These are phyloP conservation scores for Calonectria fujianensis DNA, from an alignment of 2,329 filamentous ascomycete genomes.

Conservation along the genomic window DNA sequence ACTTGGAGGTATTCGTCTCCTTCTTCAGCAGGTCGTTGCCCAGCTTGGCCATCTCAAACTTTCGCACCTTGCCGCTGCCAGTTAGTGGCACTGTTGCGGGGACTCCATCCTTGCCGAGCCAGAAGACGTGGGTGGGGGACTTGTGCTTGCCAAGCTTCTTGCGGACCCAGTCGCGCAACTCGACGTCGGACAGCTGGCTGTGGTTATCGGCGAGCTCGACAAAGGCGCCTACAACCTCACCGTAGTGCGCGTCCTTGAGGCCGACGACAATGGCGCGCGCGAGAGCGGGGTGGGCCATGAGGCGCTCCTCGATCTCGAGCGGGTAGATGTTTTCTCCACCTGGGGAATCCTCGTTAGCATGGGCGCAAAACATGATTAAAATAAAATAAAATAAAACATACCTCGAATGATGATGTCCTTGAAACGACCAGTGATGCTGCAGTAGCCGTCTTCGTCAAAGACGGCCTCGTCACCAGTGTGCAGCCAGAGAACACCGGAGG, in stretches of 20 bases:
- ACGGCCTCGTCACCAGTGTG: slow-evolving; percentile 83
- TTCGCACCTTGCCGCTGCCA: slow-evolving; percentile 83
- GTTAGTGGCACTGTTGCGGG: slow-evolving; percentile 76
- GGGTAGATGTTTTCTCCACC: slow-evolving; percentile 85
- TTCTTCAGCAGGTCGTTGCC: slow-evolving; percentile 73
- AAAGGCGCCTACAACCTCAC: slow-evolving; percentile 83
- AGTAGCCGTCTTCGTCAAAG: slow-evolving; percentile 81
- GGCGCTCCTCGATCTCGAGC: slow-evolving; percentile 83
- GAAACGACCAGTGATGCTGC: slow-evolving; percentile 83
- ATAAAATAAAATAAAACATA: slow-evolving; percentile 50
- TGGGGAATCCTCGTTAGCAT: slow-evolving; percentile 54
- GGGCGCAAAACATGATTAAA: slow-evolving; percentile 25
- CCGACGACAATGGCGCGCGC: slow-evolving; percentile 81
- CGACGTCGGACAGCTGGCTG: slow-evolving; percentile 67
- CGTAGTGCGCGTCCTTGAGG: slow-evolving; percentile 81
- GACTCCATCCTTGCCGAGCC: slow-evolving; percentile 79
- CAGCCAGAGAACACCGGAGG: slow-evolving; percentile 75
- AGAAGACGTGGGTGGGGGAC: slow-evolving; percentile 84
- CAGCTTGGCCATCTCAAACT: slow-evolving; percentile 77
- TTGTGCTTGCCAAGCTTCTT: slow-evolving; percentile 79
- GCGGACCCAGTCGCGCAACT: slow-evolving; percentile 78
- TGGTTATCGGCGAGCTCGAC: slow-evolving; percentile 64
- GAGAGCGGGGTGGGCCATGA: slow-evolving; percentile 79
- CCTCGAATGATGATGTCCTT: slow-evolving; percentile 88
- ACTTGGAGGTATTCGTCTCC: slow-evolving; percentile 66